Base-by-base conservation (phyloP, 1,284 basidiomycete species). In the Pseudozyma sp. region DNA sequence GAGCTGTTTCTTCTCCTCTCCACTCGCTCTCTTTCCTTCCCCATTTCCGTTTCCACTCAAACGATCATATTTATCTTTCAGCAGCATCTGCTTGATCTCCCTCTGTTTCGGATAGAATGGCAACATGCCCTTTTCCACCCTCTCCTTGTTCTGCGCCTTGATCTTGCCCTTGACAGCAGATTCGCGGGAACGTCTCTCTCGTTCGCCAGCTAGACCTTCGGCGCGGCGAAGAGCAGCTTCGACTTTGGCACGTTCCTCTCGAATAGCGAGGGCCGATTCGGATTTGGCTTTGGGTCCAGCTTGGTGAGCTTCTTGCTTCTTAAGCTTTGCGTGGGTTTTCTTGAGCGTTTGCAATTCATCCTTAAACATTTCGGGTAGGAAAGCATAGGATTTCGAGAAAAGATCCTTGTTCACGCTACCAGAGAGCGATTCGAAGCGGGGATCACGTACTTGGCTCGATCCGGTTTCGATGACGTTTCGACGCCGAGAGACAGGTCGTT, bases 91-190 rank as follows among this genome's bases (percentile, higher is more conserved):
- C 53, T 67, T 63, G 40, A 66, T 85, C 90, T 79, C 83, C 93
- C 94, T 87, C 77, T 91, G 87, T 87, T 97, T 98, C 88, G 97
- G 89, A 85, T 89, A 93, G 92, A 93, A 98, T 18, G 76, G 75
- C 45, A 59, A 55, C 36, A 79, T 44, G 2, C 82, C 82, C 31
- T 78, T 67, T 16, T 79, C 76, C 10, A 82, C 79, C 36, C 80
- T 65, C 58, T 80, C 79, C 65, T 81, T 76, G 56, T 83, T 82
- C 51, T 81, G 70, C 48, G 68, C 58, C 53, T 83, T 83, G 44
- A 79, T 88, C 89, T 12, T 53, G 10, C 88, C 88, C 70, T 94
- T 91, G 56, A 90, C 88, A 73, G 73, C 62, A 14, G 76, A 55
- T 51, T 82, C 81, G 25, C 81, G 69, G 43, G 89, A 89, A 57